These are phyloP conservation scores for Plasmodium adleri DNA, from an alignment of 169 alveolate genomes.

Conservation along the genomic window DNA sequence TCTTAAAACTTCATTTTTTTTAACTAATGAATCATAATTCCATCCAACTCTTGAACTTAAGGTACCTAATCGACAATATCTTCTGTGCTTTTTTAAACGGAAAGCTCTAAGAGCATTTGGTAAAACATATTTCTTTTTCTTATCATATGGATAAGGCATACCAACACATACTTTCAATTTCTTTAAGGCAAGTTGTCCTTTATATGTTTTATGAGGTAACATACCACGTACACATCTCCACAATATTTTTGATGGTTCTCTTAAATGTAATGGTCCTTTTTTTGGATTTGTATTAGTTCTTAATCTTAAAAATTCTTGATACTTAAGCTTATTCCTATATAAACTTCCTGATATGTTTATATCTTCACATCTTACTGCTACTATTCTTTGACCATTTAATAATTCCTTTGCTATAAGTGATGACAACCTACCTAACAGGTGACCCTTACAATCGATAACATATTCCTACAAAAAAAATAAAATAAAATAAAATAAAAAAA, in stretches of 20 bases:
- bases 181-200: constrained; percentile 97
- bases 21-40: constrained; percentile 91
- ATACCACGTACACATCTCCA: constrained; percentile 99
- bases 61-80: constrained; percentile 93
- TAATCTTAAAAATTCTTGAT: constrained; percentile 95
- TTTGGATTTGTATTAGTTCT: constrained; percentile 97
- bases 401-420: constrained; percentile 98
- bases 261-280: constrained; percentile 97
- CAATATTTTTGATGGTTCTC: constrained; percentile 97
- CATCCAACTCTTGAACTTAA: constrained; percentile 94
- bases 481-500: not conserved
- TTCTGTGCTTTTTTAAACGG: constrained; percentile 89
- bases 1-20: constrained; percentile 93
- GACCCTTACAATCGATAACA: constrained; percentile 99
- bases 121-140: constrained; percentile 93
- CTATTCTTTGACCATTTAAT: constrained; percentile 97
- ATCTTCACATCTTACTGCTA: constrained; percentile 97
- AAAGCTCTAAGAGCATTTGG: constrained; percentile 95
- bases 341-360: constrained; percentile 96
- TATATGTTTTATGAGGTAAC: constrained; percentile 98
- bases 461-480: constrained; percentile 81
- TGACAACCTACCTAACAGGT: constrained; percentile 99
- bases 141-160: constrained; percentile 96
- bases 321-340: constrained; percentile 95
- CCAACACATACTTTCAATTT: constrained; percentile 96